phyloP scores from a whole-genome alignment of 352 stramenopile genomes.

The Phytophthora palmivora region DNA sequence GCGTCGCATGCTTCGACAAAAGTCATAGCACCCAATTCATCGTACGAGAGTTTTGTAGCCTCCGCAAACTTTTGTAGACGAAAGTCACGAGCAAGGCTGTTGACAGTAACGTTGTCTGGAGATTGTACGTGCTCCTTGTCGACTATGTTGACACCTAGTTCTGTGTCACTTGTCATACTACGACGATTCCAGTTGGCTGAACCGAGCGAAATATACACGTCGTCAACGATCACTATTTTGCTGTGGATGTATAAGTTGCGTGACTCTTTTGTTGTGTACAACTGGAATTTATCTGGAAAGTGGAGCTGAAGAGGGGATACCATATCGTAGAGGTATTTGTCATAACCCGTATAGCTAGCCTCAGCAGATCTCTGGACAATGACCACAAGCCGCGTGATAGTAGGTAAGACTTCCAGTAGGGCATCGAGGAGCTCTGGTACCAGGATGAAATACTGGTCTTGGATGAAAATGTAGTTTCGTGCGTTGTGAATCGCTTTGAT shows the following conservation, averaged over 20 bases:
- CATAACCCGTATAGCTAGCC: constrained; percentile 51
- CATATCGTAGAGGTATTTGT: constrained; percentile 74
- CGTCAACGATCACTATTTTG: constrained; percentile 86
- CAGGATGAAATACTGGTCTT: constrained; percentile 77
- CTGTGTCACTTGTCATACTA: constrained; percentile 74
- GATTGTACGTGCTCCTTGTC: constrained; percentile 43
- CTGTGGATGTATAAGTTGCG: constrained; percentile 77
- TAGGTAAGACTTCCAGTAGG: constrained; percentile 46
- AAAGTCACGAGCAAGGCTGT: constrained; percentile 47
- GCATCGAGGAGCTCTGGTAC: constrained; percentile 59
- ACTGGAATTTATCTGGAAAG: constrained; percentile 61
- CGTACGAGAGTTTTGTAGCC: constrained; percentile 42
- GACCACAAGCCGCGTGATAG: constrained; percentile 55
- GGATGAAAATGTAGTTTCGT: constrained; percentile 69
- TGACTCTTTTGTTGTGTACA: constrained; percentile 59
- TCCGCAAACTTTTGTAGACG: constrained; percentile 65
- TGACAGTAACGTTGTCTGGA: constrained; percentile 47
- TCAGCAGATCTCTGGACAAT: constrained; percentile 51
- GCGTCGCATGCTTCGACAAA: constrained; percentile 40
- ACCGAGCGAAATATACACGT: constrained; percentile 84
- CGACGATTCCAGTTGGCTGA: constrained; percentile 94
- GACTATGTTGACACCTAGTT: constrained; percentile 63
- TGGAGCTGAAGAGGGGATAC: constrained; percentile 46
- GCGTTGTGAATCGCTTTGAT: constrained; percentile 67
- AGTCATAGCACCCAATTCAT: constrained; percentile 45